Conservation (phyloP, 225 moss, liverwort and hornwort species). For the Sphagnum tenellum region DNA sequence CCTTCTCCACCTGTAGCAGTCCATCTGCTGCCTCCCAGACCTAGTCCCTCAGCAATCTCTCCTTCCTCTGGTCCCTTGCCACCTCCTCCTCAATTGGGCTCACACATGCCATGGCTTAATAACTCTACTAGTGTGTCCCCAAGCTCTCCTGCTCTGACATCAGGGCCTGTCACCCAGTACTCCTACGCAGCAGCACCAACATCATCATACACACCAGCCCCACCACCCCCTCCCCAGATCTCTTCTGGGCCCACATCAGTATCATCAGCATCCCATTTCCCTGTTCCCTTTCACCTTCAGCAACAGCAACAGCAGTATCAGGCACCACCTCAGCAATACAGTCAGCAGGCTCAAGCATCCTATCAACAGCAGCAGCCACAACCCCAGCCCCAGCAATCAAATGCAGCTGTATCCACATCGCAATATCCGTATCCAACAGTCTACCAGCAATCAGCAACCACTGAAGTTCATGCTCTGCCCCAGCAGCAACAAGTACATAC, state of each 20-base stretch:
- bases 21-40: constrained; percentile 16
- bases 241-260: constrained; percentile 20
- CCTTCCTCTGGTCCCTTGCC: constrained; percentile 6
- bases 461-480: constrained; percentile 62
- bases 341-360: constrained; percentile 45
- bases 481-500: constrained; percentile 76
- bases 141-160: constrained; percentile 14
- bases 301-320: constrained; percentile 59
- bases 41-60: constrained; percentile 8
- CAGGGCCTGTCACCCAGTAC: constrained; percentile 50
- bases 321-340: constrained; percentile 64
- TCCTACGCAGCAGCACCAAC: constrained; percentile 38
- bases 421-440: constrained; percentile 61
- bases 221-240: constrained; percentile 27
- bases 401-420: constrained; percentile 12
- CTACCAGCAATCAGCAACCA: constrained; percentile 49
- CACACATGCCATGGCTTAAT: constrained; percentile 28
- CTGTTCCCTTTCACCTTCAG: constrained; percentile 88
- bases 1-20: constrained; percentile 8
- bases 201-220: constrained; percentile 29
- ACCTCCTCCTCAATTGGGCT: constrained; percentile 19
- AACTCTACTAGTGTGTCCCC: constrained; percentile 9
- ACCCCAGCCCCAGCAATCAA: constrained; percentile 32
- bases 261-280: constrained; percentile 59
- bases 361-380: constrained; percentile 49